Evolutionary conservation across 768 basidiomycete species (phyloP).

Genomic region (Mycena chlorophos): DNA sequence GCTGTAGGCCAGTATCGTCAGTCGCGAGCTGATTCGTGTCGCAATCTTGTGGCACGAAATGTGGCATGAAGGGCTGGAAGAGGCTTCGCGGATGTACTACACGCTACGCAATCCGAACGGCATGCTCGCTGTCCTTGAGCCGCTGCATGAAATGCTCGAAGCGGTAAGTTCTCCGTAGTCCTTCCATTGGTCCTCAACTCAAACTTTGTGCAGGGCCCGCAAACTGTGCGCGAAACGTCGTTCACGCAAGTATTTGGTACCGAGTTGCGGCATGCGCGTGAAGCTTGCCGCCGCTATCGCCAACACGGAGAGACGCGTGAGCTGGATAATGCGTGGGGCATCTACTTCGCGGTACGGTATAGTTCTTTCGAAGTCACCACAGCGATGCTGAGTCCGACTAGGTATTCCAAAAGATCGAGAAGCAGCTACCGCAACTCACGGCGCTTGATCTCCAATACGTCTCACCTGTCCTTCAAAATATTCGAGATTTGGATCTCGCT

Average conservation of each 20-base stretch:
- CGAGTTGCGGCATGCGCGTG: conserved; percentile 88
- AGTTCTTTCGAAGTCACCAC: background rate
- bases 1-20: conserved; percentile 78
- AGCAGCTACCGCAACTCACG: conserved; percentile 89
- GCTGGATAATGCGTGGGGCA: conserved; percentile 97
- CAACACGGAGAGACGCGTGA: conserved; percentile 85
- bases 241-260: conserved; percentile 93
- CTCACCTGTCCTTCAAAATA: conserved; percentile 87
- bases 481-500: conserved; percentile 89
- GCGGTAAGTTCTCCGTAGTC: conserved; percentile 50
- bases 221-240: conserved; percentile 91
- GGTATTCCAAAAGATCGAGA: conserved; percentile 97
- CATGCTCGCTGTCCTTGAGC: conserved; percentile 93
- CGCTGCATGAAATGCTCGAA: conserved; percentile 93
- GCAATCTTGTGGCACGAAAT: conserved; percentile 98
- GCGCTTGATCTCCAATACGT: conserved; percentile 96
- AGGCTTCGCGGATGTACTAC: conserved; percentile 94
- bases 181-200: background rate
- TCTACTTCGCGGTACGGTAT: conserved; percentile 82
- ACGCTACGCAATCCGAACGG: conserved; percentile 94
- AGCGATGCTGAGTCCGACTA: conserved; percentile 28
- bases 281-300: conserved; percentile 85
- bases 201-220: conserved; percentile 66
- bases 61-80: conserved; percentile 98
- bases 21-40: conserved; percentile 94